These are phyloP conservation scores for Colletotrichum salicis DNA, from an alignment of 2,329 filamentous ascomycete species.

Conservation along the genomic window DNA sequence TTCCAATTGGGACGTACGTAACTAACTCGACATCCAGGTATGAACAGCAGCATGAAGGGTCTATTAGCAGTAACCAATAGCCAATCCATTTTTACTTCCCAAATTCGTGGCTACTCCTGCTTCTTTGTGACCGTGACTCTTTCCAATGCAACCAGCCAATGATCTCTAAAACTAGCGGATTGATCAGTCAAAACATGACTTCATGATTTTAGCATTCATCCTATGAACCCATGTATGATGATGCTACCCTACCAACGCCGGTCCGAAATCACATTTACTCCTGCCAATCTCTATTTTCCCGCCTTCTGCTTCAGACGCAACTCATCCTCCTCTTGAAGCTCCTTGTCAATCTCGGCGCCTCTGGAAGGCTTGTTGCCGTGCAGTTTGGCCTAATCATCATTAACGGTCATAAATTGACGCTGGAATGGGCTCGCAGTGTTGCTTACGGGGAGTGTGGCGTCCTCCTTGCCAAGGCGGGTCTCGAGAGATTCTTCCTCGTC, in stretches of 20 bases:
- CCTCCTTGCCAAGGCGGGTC: conserved; percentile 60
- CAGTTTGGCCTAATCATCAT: conserved; percentile 60
- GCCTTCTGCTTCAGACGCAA: conserved; percentile 72
- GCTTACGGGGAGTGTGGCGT: conserved; percentile 69
- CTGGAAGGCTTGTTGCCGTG: conserved; percentile 80
- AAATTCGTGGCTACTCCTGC: not conserved
- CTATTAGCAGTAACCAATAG: too few species aligned
- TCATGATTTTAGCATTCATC: conserved; percentile 1
- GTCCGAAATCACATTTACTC: conserved; percentile 27
- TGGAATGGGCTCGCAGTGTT: too few species aligned
- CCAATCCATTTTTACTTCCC: not conserved
- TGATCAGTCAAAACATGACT: too few species aligned
- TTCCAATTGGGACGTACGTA: not conserved
- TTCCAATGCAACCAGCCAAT: too few species aligned
- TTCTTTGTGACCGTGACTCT: too few species aligned
- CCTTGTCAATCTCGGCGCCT: conserved; percentile 77
- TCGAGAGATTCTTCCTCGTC: conserved; percentile 50
- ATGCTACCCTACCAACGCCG: conserved; percentile 14
- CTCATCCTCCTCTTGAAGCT: conserved; percentile 76
- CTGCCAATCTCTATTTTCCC: conserved; percentile 42
- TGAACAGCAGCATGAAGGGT: too few species aligned
- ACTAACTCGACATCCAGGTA: conserved; percentile 21
- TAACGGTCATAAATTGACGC: conserved; percentile 44
- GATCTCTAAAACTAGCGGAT: too few species aligned
- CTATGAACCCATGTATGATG: not conserved